Conservation (phyloP, 2,329 filamentous ascomycete species). For the Exophiala aquamarina region DNA sequence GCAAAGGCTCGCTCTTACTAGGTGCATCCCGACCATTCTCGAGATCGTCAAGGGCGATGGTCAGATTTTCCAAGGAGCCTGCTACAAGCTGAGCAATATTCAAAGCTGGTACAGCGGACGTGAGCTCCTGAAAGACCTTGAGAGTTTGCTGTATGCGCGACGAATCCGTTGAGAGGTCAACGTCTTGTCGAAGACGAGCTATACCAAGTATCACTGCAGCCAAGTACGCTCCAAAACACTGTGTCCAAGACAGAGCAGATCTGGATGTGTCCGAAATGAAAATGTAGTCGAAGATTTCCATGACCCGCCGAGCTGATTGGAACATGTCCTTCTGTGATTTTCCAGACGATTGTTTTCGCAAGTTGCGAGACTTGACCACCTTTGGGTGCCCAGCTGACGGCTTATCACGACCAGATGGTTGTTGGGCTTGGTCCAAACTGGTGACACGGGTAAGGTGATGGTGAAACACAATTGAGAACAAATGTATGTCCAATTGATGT, state of each 20-base stretch:
- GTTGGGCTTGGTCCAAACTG: constrained; percentile 1
- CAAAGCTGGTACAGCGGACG: background rate
- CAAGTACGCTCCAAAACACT: constrained; percentile 21
- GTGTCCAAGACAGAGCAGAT: constrained; percentile 15
- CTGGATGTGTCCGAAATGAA: constrained; percentile 10
- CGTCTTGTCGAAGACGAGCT: constrained; percentile 16
- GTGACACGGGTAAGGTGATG: constrained; percentile 9
- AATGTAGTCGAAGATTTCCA: constrained; percentile 17
- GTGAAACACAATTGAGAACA: constrained; percentile 16
- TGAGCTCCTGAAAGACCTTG: constrained; percentile 13
- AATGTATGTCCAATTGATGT: constrained; percentile 19
- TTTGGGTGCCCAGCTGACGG: background rate
- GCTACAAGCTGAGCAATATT: constrained; percentile 8
- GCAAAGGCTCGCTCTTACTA: too few relatives aligned
- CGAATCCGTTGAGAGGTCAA: constrained; percentile 15
- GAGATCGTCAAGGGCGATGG: constrained; percentile 6
- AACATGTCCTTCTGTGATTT: constrained; percentile 11
- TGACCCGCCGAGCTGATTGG: constrained; percentile 14
- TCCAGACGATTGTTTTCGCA: constrained; percentile 7
- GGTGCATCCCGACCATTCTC: background rate
- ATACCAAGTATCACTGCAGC: constrained; percentile 17
- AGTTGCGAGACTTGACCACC: constrained; percentile 3
- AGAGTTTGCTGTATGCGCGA: constrained; percentile 9
- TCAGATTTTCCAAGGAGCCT: constrained; percentile 3
- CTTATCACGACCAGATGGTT: background rate